These are phyloP conservation scores for Coemansia sp. DNA, from an alignment of 192 early-diverging fungal genomes.

Conservation along the genomic window DNA sequence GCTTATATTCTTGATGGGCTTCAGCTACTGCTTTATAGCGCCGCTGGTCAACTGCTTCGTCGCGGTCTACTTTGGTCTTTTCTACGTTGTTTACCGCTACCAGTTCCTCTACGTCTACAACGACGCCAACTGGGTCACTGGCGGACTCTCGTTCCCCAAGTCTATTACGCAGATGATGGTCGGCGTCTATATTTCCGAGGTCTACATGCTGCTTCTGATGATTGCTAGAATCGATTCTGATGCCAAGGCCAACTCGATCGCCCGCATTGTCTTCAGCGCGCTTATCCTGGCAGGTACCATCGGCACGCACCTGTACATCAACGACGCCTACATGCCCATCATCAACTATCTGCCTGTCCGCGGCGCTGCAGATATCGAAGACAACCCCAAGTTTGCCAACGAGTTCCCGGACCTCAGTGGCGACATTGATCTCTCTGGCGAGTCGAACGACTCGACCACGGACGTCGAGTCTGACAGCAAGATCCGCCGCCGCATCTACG, in stretches of 20 bases:
- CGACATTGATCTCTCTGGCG: slow-evolving; percentile 15
- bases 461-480: slow-evolving; percentile 17
- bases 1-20: slow-evolving; percentile 71
- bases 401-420: slow-evolving; percentile 35
- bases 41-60: slow-evolving; percentile 82
- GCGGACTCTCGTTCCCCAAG: slow-evolving; percentile 67
- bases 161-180: slow-evolving; percentile 63
- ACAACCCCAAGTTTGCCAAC: slow-evolving; percentile 31
- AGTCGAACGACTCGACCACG: slow-evolving; percentile 16
- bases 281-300: slow-evolving; percentile 57
- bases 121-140: slow-evolving; percentile 57
- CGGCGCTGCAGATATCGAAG: slow-evolving; percentile 43
- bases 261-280: slow-evolving; percentile 53
- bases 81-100: slow-evolving; percentile 76
- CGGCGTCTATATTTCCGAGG: slow-evolving; percentile 73
- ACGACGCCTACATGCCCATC: slow-evolving; percentile 61
- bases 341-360: slow-evolving; percentile 57
- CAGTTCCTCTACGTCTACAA: slow-evolving; percentile 81
- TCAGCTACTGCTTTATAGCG: slow-evolving; percentile 75
- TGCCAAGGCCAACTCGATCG: slow-evolving; percentile 45
- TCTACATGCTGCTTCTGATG: slow-evolving; percentile 74
- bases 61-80: slow-evolving; percentile 70
- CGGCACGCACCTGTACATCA: slow-evolving; percentile 55
- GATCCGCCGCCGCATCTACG: slow-evolving; percentile 29
- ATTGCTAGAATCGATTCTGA: slow-evolving; percentile 55